Percentiles rank a stretch among this genome's conserved stretches.
These are phyloP conservation scores for Oryza glaberrima DNA, from an alignment of 176 grass and related monocot genomes.

Conservation along the genomic window DNA sequence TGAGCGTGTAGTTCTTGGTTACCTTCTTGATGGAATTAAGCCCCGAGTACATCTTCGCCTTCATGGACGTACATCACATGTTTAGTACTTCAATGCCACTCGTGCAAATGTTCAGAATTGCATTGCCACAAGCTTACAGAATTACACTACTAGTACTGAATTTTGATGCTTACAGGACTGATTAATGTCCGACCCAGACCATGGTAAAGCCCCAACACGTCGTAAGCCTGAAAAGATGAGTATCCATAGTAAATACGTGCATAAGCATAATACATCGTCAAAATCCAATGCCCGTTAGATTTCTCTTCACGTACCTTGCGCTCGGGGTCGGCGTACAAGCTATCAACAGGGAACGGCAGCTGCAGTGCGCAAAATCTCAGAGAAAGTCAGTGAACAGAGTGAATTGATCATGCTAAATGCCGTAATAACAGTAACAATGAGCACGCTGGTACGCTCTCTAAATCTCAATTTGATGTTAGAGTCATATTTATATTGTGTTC, in stretches of 20 bases:
- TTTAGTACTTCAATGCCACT: neutral
- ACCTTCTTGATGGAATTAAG: slow-evolving; percentile 63
- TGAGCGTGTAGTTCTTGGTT: slow-evolving; percentile 63
- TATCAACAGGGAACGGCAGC: slow-evolving; percentile 85
- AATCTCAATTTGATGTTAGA: neutral
- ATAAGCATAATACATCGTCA: neutral
- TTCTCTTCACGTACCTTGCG: slow-evolving; percentile 61
- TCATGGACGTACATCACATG: neutral
- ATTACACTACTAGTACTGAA: neutral
- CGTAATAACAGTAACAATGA: neutral
- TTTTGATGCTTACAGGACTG: slow-evolving; percentile 57
- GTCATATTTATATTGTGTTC: too few relatives aligned
- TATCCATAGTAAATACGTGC: neutral
- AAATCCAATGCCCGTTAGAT: neutral
- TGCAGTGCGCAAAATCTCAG: slow-evolving; percentile 31
- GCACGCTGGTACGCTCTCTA: neutral
- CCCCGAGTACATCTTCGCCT: slow-evolving; percentile 69
- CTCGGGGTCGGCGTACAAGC: slow-evolving; percentile 84
- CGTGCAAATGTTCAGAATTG: neutral
- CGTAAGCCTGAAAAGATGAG: slow-evolving; percentile 65
- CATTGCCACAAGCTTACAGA: neutral
- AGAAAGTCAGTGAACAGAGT: slow-evolving; percentile 2
- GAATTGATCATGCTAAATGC: neutral
- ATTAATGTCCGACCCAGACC: slow-evolving; percentile 75
- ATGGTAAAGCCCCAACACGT: slow-evolving; percentile 69